phyloP scores from a whole-genome alignment of 73 alveolate genomes.

The Blepharisma japonicum region DNA sequence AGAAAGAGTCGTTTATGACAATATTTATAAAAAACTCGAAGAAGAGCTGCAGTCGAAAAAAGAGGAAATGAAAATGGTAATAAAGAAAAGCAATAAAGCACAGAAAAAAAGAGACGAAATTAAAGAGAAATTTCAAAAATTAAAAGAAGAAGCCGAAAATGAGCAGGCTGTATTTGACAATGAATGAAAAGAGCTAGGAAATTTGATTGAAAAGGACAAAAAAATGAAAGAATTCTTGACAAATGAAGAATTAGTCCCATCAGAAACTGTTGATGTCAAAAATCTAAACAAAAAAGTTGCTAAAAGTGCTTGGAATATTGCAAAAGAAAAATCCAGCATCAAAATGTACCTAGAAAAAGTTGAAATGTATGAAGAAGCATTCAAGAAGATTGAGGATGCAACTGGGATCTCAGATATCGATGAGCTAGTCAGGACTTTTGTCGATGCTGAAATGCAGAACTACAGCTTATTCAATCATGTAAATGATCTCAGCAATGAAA shows the following conservation, averaged over 20 bases:
- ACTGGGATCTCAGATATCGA: conserved; percentile 82
- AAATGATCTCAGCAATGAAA: conserved; percentile 68
- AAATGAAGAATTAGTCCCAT: conserved; percentile 55
- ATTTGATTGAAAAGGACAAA: conserved; percentile 61
- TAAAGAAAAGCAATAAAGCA: conserved; percentile 50
- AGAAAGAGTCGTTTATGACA: conserved; percentile 53
- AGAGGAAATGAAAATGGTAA: conserved; percentile 40
- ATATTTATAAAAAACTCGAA: conserved; percentile 39
- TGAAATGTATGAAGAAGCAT: conserved; percentile 79
- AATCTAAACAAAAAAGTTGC: conserved; percentile 46
- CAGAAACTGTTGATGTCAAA: conserved; percentile 60
- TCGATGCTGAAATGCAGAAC: conserved; percentile 84
- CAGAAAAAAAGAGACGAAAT: conserved; percentile 54
- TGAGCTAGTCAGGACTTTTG: conserved; percentile 77
- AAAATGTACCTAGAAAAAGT: conserved; percentile 72
- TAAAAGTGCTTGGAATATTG: conserved; percentile 61
- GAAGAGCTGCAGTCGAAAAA: conserved; percentile 47
- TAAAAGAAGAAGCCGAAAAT: conserved; percentile 71
- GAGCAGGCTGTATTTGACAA: conserved; percentile 70
- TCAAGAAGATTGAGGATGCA: conserved; percentile 63
- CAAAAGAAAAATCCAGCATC: conserved; percentile 76
- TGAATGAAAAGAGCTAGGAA: conserved; percentile 40
- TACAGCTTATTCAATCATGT: conserved; percentile 75
- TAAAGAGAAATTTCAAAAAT: conserved; percentile 56
- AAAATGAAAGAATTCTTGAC: conserved; percentile 64